phyloP scores from a whole-genome alignment of 345 rosid species.

The Corchorus capsularis region DNA sequence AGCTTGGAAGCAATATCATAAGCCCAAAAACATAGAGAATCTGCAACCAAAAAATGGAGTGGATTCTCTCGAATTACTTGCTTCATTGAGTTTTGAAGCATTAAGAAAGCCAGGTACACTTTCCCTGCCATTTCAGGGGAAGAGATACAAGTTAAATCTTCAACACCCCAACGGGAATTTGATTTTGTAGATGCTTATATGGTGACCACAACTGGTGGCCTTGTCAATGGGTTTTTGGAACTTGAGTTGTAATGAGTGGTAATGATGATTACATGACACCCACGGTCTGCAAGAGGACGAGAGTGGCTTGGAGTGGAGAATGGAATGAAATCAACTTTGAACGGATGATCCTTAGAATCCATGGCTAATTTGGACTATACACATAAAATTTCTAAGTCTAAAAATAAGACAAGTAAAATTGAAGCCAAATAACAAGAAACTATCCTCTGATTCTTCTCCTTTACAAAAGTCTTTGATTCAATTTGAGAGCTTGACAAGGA shows the following conservation, averaged over 20 bases:
- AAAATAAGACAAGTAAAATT: no score
- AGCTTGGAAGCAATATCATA: conserved; percentile 10
- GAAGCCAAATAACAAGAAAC: no score
- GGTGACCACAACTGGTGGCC: conserved; percentile 21
- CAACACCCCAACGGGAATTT: not conserved
- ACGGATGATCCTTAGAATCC: no score
- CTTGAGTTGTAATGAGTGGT: conserved; percentile 39
- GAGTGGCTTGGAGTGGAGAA: conserved; percentile 47
- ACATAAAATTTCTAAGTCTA: no score
- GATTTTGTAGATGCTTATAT: conserved; percentile 1
- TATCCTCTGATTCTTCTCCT: no score
- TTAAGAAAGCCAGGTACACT: not conserved
- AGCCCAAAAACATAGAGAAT: conserved; percentile 27
- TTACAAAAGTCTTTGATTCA: no score
- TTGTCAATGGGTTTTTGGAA: conserved; percentile 9
- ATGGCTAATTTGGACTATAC: no score
- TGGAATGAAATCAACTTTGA: no score
- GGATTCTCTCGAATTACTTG: conserved; percentile 14
- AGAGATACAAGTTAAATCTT: not conserved
- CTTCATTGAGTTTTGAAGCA: conserved; percentile 20
- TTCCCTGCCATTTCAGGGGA: not conserved
- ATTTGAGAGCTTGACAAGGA: no score
- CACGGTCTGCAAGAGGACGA: conserved; percentile 40
- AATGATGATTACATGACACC: conserved; percentile 29
- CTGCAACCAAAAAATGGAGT: conserved; percentile 38